These are phyloP conservation scores for Colletotrichum shisoi DNA, from an alignment of 2,329 filamentous ascomycete genomes.

Conservation along the genomic window DNA sequence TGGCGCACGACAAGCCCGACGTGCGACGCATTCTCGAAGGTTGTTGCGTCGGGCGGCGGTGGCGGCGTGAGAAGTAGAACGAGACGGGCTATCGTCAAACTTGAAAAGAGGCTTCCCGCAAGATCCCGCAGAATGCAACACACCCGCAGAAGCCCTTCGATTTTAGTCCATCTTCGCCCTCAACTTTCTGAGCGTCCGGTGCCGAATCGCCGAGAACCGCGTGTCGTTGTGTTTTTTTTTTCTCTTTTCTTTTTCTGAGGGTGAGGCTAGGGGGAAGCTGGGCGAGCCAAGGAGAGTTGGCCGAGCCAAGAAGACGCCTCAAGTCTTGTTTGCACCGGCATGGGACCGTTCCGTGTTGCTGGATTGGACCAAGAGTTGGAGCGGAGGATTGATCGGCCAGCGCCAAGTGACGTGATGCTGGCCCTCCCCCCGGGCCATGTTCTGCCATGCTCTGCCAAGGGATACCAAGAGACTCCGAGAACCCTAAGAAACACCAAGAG, in stretches of 20 bases:
- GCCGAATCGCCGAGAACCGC: background rate
- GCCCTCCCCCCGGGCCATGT: background rate
- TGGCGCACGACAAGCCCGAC: background rate
- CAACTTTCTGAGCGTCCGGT: too few species aligned
- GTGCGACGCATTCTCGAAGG: too few species aligned
- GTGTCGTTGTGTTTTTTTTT: background rate
- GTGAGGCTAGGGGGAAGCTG: background rate
- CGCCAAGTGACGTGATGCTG: slow-evolving; percentile 29
- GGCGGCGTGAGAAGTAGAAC: too few species aligned
- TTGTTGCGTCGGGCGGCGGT: too few species aligned
- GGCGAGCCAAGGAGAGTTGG: too few species aligned
- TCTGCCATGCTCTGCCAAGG: slow-evolving; percentile 7
- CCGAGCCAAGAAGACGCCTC: slow-evolving; percentile 2
- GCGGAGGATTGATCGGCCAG: slow-evolving; percentile 14
- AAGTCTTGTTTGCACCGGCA: slow-evolving; percentile 31
- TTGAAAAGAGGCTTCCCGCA: slow-evolving; percentile 18
- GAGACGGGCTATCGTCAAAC: background rate
- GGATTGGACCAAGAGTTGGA: slow-evolving; percentile 26
- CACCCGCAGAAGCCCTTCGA: slow-evolving; percentile 15
- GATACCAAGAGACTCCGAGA: background rate
- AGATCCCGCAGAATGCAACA: slow-evolving; percentile 28
- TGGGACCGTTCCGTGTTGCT: slow-evolving; percentile 6
- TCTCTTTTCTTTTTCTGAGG: background rate
- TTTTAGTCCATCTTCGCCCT: background rate
- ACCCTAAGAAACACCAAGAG: slow-evolving; percentile 2